A percentile compares a stretch with the other conserved stretches of the same genome.
Evolutionary conservation across 2,329 filamentous ascomycete species (phyloP).

Genomic region (Chaetomium strumarium): DNA sequence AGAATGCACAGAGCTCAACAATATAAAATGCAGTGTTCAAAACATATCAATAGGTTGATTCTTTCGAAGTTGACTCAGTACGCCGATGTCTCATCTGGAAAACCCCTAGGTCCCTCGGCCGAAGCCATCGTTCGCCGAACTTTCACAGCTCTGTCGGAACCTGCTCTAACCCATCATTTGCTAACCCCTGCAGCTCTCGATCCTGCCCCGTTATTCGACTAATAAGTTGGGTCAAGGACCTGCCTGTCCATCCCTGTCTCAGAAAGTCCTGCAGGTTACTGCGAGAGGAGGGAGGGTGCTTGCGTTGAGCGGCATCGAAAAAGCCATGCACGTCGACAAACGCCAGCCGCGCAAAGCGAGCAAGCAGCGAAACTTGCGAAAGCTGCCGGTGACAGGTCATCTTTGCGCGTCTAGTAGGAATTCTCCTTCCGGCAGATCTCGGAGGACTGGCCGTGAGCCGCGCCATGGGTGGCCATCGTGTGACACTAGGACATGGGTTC

Average conservation of each 20-base stretch:
- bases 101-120: too few species aligned
- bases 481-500: neutral
- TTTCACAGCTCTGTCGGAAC: too few species aligned
- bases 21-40: too few species aligned
- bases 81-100: too few species aligned
- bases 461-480: slow-evolving; percentile 4
- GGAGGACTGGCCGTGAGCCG: slow-evolving; percentile 8
- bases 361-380: slow-evolving; percentile 5
- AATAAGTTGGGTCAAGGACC: neutral
- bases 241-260: neutral
- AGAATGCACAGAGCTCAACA: too few species aligned
- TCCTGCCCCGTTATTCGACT: slow-evolving; percentile 15
- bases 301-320: neutral
- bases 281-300: neutral
- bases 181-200: neutral
- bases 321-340: slow-evolving; percentile 9
- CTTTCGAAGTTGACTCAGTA: too few species aligned
- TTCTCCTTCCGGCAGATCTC: slow-evolving; percentile 7
- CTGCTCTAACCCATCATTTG: too few species aligned
- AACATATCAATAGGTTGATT: too few species aligned
- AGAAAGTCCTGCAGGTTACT: neutral
- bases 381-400: slow-evolving; percentile 1
- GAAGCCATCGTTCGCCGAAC: too few species aligned
- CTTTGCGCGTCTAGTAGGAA: slow-evolving; percentile 4
- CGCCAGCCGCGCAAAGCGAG: slow-evolving; percentile 16